Conservation (phyloP, 148 eudicot species). For the Vaccinium myrtillus region DNA sequence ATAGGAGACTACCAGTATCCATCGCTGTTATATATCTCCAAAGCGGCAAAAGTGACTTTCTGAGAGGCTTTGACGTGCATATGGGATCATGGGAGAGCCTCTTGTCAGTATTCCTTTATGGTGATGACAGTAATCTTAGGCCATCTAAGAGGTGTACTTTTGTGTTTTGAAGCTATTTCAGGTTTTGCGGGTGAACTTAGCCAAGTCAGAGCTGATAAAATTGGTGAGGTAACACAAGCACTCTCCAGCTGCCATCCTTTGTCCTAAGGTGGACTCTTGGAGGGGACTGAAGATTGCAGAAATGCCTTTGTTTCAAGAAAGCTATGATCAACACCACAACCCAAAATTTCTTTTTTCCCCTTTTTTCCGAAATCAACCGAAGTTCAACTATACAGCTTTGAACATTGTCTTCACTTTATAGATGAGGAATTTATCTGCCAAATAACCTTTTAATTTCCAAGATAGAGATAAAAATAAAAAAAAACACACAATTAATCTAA, state of each 20-base stretch:
- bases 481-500: too few relatives aligned
- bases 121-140: neutral
- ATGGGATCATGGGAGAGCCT: neutral
- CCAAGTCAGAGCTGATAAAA: neutral
- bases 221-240: neutral
- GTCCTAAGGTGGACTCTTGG: too few relatives aligned
- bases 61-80: neutral
- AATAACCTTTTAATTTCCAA: neutral
- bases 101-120: neutral
- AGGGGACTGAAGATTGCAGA: too few relatives aligned
- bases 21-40: neutral
- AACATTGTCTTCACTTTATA: neutral
- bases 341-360: neutral
- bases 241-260: too few relatives aligned
- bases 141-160: neutral
- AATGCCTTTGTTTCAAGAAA: neutral
- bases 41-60: neutral
- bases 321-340: neutral
- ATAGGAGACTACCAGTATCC: neutral
- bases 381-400: neutral
- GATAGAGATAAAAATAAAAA: neutral
- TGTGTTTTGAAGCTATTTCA: neutral
- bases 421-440: neutral
- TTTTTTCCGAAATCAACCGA: too few relatives aligned
- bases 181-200: neutral